Base-by-base conservation (phyloP, 768 basidiomycete species). In the Royoungia palumana region DNA sequence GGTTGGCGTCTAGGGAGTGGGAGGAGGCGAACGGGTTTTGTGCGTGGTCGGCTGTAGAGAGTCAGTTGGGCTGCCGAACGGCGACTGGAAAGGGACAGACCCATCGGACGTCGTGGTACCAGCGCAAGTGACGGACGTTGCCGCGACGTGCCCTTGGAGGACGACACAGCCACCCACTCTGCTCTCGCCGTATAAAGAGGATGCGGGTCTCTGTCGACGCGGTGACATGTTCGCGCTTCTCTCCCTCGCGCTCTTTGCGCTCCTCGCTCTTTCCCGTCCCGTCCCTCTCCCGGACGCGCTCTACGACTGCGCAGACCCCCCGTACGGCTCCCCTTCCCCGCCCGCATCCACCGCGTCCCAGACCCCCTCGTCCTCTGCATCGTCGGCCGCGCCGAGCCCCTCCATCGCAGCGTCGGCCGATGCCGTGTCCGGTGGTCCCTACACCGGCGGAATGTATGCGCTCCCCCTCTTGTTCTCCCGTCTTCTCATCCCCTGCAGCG, bases 21-120 rank as follows among this genome's bases (percentile, higher is more conserved):
- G 85, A 81, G 10, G 89, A 91, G 9, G 88, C 83, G 69, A 93
- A 93, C 0, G 90, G 90, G 57, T 93, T 91, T 63, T 87, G 78
- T 40, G 75, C 75, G 57, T 56, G 62, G 21, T 63, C 70, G 60
- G 55, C 53, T 59, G 41, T 16, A 35, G 19, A 19, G 6, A 16
- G 47, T n/a, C n/a, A n/a, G n/a, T 20, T 60, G 13, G 56, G 57
- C 30, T 28, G 14, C 17, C 10, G 2, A 4, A 19, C 1, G 10
- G 17, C 4, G 4, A 21, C 2, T 17, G 13, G 22, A 5, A 6
- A 3, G 30, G 13, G 6, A 58, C 67, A 6, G 34, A 66, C 67
- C 21, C 67, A 69, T 66, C 12, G n/a, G 27, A 30, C 7, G 50
- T 55, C 21, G 44, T 46, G 22, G 49, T 49, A 9, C 25, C 30